Conservation (phyloP, 768 basidiomycete genomes). For the Tricholoma hemisulphureum region DNA sequence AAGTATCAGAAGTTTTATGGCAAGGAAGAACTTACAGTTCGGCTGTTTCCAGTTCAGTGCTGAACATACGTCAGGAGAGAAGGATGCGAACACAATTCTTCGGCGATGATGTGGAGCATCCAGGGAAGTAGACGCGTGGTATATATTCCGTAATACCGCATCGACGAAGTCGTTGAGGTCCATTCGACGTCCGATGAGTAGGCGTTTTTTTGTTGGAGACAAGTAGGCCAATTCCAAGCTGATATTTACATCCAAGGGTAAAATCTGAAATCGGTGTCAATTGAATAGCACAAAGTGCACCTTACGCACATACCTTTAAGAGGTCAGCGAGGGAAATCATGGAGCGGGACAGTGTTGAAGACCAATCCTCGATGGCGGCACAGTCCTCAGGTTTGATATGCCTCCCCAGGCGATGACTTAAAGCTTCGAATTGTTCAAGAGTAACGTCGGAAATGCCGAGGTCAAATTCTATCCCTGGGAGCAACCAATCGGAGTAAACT, state of each 20-base stretch:
- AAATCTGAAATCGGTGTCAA: constrained; percentile 38
- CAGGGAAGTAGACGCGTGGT: constrained; percentile 55
- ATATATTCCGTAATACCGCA: constrained; percentile 79
- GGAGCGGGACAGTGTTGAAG: constrained; percentile 40
- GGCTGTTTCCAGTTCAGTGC: constrained; percentile 99
- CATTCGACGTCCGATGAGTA: constrained; percentile 48
- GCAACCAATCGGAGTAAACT: constrained; percentile 67
- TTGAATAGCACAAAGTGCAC: background rate
- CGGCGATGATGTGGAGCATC: constrained; percentile 58
- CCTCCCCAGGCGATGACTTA: constrained; percentile 56
- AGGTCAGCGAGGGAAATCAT: constrained; percentile 79
- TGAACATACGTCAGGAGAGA: constrained; percentile 85
- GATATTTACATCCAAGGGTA: constrained; percentile 65
- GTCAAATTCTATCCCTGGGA: constrained; percentile 73
- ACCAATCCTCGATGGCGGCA: constrained; percentile 42
- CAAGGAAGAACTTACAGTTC: constrained; percentile 66
- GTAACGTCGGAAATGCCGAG: constrained; percentile 85
- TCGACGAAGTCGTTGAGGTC: constrained; percentile 85
- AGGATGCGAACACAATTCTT: constrained; percentile 89
- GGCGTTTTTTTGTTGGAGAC: constrained; percentile 44
- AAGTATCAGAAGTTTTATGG: background rate
- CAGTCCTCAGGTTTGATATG: constrained; percentile 31
- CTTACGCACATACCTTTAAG: constrained; percentile 56
- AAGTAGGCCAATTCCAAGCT: constrained; percentile 85
- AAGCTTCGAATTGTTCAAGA: constrained; percentile 68